Conservation (phyloP, 345 rosid species). For the Populus euphratica region DNA sequence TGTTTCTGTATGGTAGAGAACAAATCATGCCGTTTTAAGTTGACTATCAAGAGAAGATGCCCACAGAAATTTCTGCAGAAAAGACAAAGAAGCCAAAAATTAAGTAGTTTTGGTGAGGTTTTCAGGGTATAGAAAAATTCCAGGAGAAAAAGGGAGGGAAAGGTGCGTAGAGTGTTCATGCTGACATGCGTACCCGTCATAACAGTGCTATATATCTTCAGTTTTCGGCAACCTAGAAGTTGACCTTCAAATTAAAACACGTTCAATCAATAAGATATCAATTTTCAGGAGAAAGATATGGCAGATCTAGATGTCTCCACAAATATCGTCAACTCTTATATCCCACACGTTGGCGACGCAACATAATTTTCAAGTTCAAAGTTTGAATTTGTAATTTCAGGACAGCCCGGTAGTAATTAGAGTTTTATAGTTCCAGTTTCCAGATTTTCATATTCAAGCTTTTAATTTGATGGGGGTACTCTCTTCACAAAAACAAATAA, state of each 20-base stretch:
- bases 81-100: neutral
- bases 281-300: neutral
- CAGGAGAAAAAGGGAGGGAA: no score
- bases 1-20: neutral
- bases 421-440: no score
- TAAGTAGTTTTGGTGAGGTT: neutral
- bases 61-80: no score
- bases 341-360: slow-evolving; percentile 16
- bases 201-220: neutral
- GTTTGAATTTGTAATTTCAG: neutral
- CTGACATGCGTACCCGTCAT: neutral
- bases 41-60: neutral
- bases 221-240: neutral
- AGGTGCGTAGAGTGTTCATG: neutral
- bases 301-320: neutral
- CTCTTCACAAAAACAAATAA: no score
- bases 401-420: neutral
- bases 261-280: neutral
- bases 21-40: neutral
- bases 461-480: neutral
- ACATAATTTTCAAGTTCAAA: neutral
- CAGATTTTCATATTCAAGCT: neutral
- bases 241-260: neutral
- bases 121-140: no score
- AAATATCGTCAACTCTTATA: slow-evolving; percentile 14